Evolutionary conservation across 108 stramenopile genomes (phyloP).

Genomic region (Stephanodiscus minutulus): DNA sequence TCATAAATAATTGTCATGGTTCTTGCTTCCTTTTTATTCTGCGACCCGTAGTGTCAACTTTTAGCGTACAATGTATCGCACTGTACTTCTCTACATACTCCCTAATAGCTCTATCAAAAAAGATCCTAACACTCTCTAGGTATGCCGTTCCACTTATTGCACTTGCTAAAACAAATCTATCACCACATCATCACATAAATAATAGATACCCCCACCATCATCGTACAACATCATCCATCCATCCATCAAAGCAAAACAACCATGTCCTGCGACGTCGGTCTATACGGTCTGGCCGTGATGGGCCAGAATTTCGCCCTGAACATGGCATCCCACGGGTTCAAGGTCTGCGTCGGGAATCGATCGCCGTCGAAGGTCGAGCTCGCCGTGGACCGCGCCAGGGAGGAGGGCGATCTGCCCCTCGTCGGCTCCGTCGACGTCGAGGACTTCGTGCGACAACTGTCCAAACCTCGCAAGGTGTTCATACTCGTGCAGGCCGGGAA

Average conservation of each 20-base stretch:
- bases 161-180: too few relatives aligned
- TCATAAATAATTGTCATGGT: too few relatives aligned
- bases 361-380: conserved; percentile 90
- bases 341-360: conserved; percentile 93
- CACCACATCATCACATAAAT: too few relatives aligned
- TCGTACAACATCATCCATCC: too few relatives aligned
- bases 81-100: too few relatives aligned
- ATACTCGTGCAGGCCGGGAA: conserved; percentile 96
- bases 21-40: too few relatives aligned
- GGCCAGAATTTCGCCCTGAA: conserved; percentile 99
- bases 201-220: too few relatives aligned
- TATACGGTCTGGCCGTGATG: conserved; percentile 98
- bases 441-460: conserved; percentile 74
- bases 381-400: conserved; percentile 93
- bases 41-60: too few relatives aligned
- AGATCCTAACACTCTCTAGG: too few relatives aligned
- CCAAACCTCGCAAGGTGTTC: conserved; percentile 93
- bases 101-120: too few relatives aligned
- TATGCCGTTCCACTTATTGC: too few relatives aligned
- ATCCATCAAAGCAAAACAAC: neutral
- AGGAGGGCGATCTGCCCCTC: conserved; percentile 90
- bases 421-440: conserved; percentile 73
- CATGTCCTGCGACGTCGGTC: conserved; percentile 90
- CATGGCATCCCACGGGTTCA: conserved; percentile 94
- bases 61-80: too few relatives aligned